A percentile compares a stretch with the other conserved stretches of the same genome.
phyloP scores from a whole-genome alignment of 1,139 yeast species.

The Lodderomyces theae region DNA sequence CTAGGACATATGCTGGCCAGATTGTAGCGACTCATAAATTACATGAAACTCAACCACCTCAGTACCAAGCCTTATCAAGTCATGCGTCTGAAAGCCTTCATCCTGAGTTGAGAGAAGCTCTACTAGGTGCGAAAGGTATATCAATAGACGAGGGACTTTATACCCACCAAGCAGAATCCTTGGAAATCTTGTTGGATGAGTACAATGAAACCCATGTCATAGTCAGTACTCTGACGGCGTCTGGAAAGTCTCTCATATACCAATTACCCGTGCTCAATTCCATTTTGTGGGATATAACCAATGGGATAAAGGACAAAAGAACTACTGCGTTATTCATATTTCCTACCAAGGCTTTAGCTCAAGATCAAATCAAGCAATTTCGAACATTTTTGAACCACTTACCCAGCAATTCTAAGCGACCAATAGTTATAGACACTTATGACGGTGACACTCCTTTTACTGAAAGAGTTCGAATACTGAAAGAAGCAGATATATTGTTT shows the following conservation, averaged over 20 bases:
- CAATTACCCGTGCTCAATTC: slow-evolving; percentile 79
- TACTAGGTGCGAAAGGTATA: slow-evolving; percentile 46
- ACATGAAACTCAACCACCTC: slow-evolving; percentile 22
- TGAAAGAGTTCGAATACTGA: slow-evolving; percentile 52
- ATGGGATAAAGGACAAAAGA: slow-evolving; percentile 20
- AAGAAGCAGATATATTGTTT: slow-evolving; percentile 72
- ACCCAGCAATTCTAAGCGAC: slow-evolving; percentile 28
- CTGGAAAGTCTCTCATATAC: slow-evolving; percentile 90
- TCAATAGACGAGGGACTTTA: slow-evolving; percentile 55
- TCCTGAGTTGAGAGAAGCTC: slow-evolving; percentile 49
- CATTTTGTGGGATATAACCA: slow-evolving; percentile 40
- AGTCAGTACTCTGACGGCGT: slow-evolving; percentile 88
- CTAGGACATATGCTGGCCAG: slow-evolving; percentile 57
- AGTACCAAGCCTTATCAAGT: slow-evolving; percentile 15
- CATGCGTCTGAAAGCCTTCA: slow-evolving; percentile 38
- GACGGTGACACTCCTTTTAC: slow-evolving; percentile 86
- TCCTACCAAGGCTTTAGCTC: slow-evolving; percentile 97
- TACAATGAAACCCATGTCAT: slow-evolving; percentile 59
- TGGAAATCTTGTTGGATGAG: slow-evolving; percentile 48
- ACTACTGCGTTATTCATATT: slow-evolving; percentile 80
- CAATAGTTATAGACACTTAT: slow-evolving; percentile 65
- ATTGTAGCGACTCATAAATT: slow-evolving; percentile 33
- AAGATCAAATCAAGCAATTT: slow-evolving; percentile 85
- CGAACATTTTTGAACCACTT: slow-evolving; percentile 53
- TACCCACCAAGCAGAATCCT: slow-evolving; percentile 77